Evolutionary conservation across 768 basidiomycete genomes (phyloP).

Genomic region (Russula olivacea): DNA sequence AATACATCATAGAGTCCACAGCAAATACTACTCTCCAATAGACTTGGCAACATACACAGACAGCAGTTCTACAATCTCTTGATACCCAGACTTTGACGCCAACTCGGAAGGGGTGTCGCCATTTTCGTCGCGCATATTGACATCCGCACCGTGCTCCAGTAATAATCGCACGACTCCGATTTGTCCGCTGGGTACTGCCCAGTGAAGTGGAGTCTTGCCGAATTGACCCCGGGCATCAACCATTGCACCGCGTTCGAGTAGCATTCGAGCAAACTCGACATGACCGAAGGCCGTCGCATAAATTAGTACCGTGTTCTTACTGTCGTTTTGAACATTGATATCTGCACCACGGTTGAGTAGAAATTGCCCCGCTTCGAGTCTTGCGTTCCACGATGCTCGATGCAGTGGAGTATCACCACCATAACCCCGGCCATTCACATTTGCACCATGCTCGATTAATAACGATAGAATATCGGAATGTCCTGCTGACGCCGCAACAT

Average conservation of each 20-base stretch:
- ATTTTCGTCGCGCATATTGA: too few relatives aligned
- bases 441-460: neutral
- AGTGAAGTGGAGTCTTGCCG: neutral
- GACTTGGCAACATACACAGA: too few relatives aligned
- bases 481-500: neutral
- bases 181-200: rapidly evolving
- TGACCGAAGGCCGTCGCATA: rapidly evolving
- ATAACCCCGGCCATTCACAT: neutral
- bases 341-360: neutral
- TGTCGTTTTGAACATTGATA: neutral
- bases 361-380: neutral
- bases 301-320: neutral
- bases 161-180: too few relatives aligned
- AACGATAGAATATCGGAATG: neutral
- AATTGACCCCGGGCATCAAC: rapidly evolving
- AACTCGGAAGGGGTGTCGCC: too few relatives aligned
- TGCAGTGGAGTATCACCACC: neutral
- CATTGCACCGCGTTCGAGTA: neutral
- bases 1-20: too few relatives aligned
- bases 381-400: neutral
- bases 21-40: too few relatives aligned
- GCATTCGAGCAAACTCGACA: neutral
- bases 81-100: rapidly evolving
- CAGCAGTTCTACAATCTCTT: too few relatives aligned
- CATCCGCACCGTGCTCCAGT: too few relatives aligned